Conservation (phyloP, 352 stramenopile species). For the Phytopythium litorale region DNA sequence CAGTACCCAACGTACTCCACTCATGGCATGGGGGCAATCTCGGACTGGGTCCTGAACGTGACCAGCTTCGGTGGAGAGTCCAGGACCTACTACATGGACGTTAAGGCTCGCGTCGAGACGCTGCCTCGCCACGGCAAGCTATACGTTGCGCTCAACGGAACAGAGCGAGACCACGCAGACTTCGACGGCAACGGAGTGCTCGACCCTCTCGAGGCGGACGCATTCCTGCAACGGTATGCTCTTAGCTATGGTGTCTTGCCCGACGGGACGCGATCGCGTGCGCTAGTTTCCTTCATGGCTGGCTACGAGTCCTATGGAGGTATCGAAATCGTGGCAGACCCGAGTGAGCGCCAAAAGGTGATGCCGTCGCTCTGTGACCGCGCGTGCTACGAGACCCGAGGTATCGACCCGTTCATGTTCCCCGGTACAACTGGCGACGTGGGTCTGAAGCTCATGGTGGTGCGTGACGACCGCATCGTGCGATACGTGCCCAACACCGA, state of each 20-base stretch:
- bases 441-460: conserved; percentile 37
- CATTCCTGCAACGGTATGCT: conserved; percentile 49
- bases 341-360: conserved; percentile 47
- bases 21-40: conserved; percentile 51
- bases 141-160: conserved; percentile 45
- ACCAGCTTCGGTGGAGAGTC: conserved; percentile 59
- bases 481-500: conserved; percentile 51
- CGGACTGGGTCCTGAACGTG: conserved; percentile 66
- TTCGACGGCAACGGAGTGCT: conserved; percentile 50
- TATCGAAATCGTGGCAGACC: conserved; percentile 44
- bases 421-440: conserved; percentile 37
- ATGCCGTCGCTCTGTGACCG: conserved; percentile 53
- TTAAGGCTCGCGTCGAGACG: conserved; percentile 50
- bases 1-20: conserved; percentile 6
- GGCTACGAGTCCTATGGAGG: conserved; percentile 38
- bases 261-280: conserved; percentile 25
- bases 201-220: conserved; percentile 47
- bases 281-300: conserved; percentile 44
- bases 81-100: conserved; percentile 60
- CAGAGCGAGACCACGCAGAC: conserved; percentile 63
- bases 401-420: conserved; percentile 62
- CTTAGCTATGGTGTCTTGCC: conserved; percentile 44
- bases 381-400: conserved; percentile 32
- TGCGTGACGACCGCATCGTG: conserved; percentile 39
- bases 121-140: conserved; percentile 72